A percentile compares a stretch with the other conserved stretches of the same genome.
phyloP scores from a whole-genome alignment of 345 rosid genomes.

The Rhizophora apiculata region DNA sequence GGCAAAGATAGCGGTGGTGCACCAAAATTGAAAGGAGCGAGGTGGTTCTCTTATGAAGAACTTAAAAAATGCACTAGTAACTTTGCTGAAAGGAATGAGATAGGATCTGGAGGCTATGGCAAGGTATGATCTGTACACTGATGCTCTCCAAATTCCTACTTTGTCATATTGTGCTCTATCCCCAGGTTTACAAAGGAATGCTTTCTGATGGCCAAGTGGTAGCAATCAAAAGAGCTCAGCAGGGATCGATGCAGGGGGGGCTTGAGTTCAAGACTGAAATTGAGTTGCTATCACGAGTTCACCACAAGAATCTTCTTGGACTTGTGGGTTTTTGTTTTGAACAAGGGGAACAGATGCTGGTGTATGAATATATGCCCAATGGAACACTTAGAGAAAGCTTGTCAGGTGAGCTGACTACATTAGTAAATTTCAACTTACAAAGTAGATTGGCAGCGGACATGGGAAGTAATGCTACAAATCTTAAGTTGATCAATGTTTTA shows the following conservation, averaged over 20 bases:
- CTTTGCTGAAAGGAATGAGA: constrained; percentile 67
- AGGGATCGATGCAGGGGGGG: constrained; percentile 91
- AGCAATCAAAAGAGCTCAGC: constrained; percentile 90
- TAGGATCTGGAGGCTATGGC: constrained; percentile 95
- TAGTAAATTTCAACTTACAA: too few species aligned
- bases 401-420: constrained; percentile 40
- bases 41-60: constrained; percentile 94
- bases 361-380: constrained; percentile 82
- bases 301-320: constrained; percentile 87
- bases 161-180: background rate
- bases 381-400: constrained; percentile 82
- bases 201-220: constrained; percentile 68
- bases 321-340: constrained; percentile 92
- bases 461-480: too few species aligned
- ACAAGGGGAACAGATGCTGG: constrained; percentile 85
- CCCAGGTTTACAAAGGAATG: constrained; percentile 80
- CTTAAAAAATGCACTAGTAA: constrained; percentile 72
- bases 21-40: constrained; percentile 90
- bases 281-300: constrained; percentile 90
- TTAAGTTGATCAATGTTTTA: too few species aligned
- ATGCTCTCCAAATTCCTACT: background rate
- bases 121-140: constrained; percentile 42
- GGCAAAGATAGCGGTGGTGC: constrained; percentile 84
- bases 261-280: constrained; percentile 94
- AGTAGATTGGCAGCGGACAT: too few species aligned